Evolutionary conservation across 73 alveolate species (phyloP).

Genomic region (Uronychia setigera): DNA sequence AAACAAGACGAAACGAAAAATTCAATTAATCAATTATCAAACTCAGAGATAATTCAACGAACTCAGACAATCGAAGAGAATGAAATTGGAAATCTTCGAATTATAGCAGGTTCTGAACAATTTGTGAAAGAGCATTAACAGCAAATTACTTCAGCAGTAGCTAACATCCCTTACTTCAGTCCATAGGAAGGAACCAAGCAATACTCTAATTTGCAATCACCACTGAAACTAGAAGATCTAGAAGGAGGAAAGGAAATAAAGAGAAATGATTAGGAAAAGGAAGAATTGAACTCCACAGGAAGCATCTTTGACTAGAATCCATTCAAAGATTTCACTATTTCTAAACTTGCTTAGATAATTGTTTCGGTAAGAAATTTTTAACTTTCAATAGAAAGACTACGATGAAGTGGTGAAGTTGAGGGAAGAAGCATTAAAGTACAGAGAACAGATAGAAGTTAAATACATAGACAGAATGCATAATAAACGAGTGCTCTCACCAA

Average conservation of each 20-base stretch:
- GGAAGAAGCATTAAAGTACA: background rate
- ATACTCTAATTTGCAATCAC: too few relatives aligned
- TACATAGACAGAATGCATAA: background rate
- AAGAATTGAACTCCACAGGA: background rate
- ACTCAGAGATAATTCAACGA: too few relatives aligned
- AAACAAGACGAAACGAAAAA: too few relatives aligned
- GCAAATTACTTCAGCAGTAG: too few relatives aligned
- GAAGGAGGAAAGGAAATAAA: background rate
- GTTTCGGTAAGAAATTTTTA: background rate
- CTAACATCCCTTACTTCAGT: too few relatives aligned
- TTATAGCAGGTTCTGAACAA: background rate
- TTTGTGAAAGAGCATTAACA: background rate
- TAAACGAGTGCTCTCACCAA: background rate
- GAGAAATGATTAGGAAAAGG: background rate
- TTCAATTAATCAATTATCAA: too few relatives aligned
- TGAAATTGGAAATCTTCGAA: background rate
- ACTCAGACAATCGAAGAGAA: too few relatives aligned
- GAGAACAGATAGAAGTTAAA: background rate
- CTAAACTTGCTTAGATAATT: background rate
- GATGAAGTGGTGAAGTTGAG: background rate
- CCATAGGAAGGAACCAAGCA: too few relatives aligned
- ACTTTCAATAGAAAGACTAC: background rate
- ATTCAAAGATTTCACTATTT: background rate
- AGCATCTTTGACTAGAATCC: background rate
- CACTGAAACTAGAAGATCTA: too few relatives aligned